These are phyloP conservation scores for Fusarium chaquense DNA, from an alignment of 2,329 filamentous ascomycete species.

Conservation along the genomic window DNA sequence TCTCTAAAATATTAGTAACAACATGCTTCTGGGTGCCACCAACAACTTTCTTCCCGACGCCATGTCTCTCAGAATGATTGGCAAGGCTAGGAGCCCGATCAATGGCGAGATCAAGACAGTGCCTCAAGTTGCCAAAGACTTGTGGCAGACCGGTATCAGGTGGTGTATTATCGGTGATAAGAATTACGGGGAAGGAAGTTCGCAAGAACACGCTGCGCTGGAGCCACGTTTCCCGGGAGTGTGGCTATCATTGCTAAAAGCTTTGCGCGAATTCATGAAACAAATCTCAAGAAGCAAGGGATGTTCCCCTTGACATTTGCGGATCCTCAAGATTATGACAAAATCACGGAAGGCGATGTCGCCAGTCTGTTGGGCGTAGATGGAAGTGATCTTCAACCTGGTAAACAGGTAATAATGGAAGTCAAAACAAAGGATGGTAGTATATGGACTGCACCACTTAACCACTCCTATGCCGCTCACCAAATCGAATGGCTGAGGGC, in stretches of 20 bases:
- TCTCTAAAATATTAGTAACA: no score
- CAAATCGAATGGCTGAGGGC: conserved; percentile 29
- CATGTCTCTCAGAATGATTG: no score
- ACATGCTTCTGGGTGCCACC: no score
- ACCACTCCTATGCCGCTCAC: conserved; percentile 26
- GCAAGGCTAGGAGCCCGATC: no score
- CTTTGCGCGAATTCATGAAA: conserved; percentile 92
- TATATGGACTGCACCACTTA: conserved; percentile 19
- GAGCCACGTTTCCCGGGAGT: conserved; percentile 88
- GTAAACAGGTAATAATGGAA: conserved; percentile 27
- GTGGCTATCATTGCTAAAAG: conserved; percentile 83
- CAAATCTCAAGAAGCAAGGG: conserved; percentile 89
- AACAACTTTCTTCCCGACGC: no score
- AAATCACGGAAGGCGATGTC: conserved; percentile 59
- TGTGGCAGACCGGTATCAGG: no score
- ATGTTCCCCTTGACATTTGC: conserved; percentile 71
- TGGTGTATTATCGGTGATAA: conserved; percentile 37
- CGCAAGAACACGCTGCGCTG: conserved; percentile 87
- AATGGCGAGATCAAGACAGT: no score
- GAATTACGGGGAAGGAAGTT: conserved; percentile 86
- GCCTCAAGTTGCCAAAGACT: no score
- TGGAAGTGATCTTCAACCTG: conserved; percentile 8
- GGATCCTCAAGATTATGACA: conserved; percentile 77
- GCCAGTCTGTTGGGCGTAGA: conserved; percentile 14
- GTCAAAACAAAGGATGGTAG: conserved; percentile 3